A percentile compares a stretch with the other conserved stretches of the same genome.
phyloP scores from a whole-genome alignment of 768 basidiomycete genomes.

The Coprinopsis marcescibilis region DNA sequence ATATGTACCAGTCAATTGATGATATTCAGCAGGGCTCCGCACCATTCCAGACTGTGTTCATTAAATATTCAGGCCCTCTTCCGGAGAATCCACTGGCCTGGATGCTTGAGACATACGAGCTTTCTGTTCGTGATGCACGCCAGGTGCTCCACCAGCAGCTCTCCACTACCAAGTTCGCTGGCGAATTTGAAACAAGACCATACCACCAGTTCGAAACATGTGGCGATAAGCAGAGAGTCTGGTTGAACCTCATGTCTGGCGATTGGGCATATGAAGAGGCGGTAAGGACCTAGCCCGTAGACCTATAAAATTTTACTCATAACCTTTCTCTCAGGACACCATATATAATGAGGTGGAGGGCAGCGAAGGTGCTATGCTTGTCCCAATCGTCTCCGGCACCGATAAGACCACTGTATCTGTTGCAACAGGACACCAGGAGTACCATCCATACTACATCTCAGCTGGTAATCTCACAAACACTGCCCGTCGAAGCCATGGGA shows the following conservation, averaged over 20 bases:
- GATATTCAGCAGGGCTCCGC: constrained; percentile 13
- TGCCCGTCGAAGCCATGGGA: constrained; percentile 23
- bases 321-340: constrained; percentile 17
- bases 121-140: constrained; percentile 15
- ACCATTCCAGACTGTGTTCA: constrained; percentile 13
- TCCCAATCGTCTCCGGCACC: constrained; percentile 28
- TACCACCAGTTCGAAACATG: constrained; percentile 20
- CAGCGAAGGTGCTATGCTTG: constrained; percentile 26
- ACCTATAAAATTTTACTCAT: not conserved
- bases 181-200: constrained; percentile 17
- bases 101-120: constrained; percentile 21
- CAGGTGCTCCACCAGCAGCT: constrained; percentile 19
- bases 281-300: constrained; percentile 16
- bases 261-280: constrained; percentile 30
- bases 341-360: constrained; percentile 17
- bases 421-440: constrained; percentile 33
- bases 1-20: constrained; percentile 15
- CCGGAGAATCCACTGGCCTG: constrained; percentile 16
- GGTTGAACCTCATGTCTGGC: constrained; percentile 30
- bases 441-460: constrained; percentile 30
- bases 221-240: constrained; percentile 17
- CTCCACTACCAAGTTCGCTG: constrained; percentile 12
- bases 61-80: constrained; percentile 14
- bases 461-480: constrained; percentile 23
- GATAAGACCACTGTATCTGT: constrained; percentile 40